Evolutionary conservation across 1,284 basidiomycete genomes (phyloP).

Genomic region (Cystobasidium slooffiae): DNA sequence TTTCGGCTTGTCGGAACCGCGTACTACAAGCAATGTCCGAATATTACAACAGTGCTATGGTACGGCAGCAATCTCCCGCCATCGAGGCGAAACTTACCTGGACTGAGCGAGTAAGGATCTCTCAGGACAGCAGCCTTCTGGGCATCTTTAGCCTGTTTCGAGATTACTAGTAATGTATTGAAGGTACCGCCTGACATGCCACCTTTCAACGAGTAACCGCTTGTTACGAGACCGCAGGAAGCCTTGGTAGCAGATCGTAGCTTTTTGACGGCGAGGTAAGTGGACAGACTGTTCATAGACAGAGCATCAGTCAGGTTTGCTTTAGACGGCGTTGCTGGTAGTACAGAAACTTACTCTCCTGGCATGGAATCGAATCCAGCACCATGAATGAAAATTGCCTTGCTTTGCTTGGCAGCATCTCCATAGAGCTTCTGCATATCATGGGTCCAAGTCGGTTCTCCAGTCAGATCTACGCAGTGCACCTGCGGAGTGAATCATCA

Average conservation of each 20-base stretch:
- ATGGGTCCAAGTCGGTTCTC: conserved; percentile 48
- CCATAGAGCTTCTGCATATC: conserved; percentile 45
- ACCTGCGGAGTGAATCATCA: conserved; percentile 8
- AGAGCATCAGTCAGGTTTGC: too few species aligned
- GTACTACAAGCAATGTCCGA: background rate
- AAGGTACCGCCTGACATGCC: conserved; percentile 51
- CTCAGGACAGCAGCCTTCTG: conserved; percentile 35
- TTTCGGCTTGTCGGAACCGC: background rate
- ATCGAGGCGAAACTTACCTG: conserved; percentile 32
- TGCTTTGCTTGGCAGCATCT: conserved; percentile 43
- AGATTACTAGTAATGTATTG: conserved; percentile 41
- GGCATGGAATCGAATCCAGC: conserved; percentile 53
- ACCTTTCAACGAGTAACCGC: conserved; percentile 46
- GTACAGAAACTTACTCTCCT: conserved; percentile 44
- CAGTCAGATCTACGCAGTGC: conserved; percentile 50
- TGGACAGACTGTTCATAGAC: conserved; percentile 35
- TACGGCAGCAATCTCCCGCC: background rate
- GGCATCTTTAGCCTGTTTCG: conserved; percentile 37
- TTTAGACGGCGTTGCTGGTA: too few species aligned
- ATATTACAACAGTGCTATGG: background rate
- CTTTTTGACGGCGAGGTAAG: conserved; percentile 50
- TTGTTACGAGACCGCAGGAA: conserved; percentile 47
- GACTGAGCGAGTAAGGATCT: conserved; percentile 47
- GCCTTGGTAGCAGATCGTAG: conserved; percentile 47
- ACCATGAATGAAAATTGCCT: conserved; percentile 49